Evolutionary conservation across 2,329 filamentous ascomycete genomes (phyloP).

Genomic region (Westerdykella aurantiaca): DNA sequence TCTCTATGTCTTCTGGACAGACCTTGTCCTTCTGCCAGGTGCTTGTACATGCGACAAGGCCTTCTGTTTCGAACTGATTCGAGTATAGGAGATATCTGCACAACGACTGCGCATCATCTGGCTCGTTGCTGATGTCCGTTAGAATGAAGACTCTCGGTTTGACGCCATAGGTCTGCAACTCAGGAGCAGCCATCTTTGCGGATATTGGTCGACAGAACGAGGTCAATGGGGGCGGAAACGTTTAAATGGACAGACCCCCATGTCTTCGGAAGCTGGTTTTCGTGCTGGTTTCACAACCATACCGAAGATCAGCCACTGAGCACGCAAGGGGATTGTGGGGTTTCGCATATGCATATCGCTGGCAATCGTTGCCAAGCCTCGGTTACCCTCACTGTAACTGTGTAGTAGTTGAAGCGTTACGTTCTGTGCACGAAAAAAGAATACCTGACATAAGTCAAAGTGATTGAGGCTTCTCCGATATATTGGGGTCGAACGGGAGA

Average conservation of each 20-base stretch:
- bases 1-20: slow-evolving; percentile 32
- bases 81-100: slow-evolving; percentile 35
- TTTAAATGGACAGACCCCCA: background rate
- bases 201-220: background rate
- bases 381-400: background rate
- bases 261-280: background rate
- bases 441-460: too few species aligned
- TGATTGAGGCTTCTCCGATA: too few species aligned
- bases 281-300: background rate
- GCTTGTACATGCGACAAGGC: slow-evolving; percentile 37
- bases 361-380: background rate
- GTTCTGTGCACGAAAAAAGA: too few species aligned
- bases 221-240: background rate
- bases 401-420: too few species aligned
- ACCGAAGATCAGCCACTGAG: background rate
- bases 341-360: background rate
- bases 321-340: background rate
- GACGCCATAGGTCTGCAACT: slow-evolving; percentile 22
- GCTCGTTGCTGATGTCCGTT: slow-evolving; percentile 39
- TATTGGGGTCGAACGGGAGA: too few species aligned
- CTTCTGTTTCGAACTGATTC: slow-evolving; percentile 37
- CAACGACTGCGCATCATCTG: slow-evolving; percentile 37
- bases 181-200: slow-evolving; percentile 16
- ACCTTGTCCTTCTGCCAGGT: slow-evolving; percentile 37
- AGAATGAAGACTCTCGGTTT: slow-evolving; percentile 39